These are phyloP conservation scores for Pseudonitzschia pungens DNA, from an alignment of 108 stramenopile genomes.

Conservation along the genomic window DNA sequence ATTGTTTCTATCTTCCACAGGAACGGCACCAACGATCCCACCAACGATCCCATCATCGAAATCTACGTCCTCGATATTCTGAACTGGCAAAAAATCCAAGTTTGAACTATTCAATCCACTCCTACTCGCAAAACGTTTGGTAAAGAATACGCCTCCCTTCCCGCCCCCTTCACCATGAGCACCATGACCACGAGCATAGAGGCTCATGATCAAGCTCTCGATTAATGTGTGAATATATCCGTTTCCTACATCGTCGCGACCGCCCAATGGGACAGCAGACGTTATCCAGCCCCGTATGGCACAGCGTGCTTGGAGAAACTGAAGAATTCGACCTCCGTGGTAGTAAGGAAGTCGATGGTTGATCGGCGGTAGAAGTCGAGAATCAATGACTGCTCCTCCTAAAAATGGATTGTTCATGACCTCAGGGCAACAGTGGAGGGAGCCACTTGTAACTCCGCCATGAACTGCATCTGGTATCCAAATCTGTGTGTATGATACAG, in stretches of 20 bases:
- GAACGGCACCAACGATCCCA: slow-evolving; percentile 58
- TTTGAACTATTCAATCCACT: slow-evolving; percentile 82
- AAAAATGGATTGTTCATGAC: slow-evolving; percentile 77
- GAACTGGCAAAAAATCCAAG: slow-evolving; percentile 80
- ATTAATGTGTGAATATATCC: slow-evolving; percentile 73
- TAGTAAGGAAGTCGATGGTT: slow-evolving; percentile 74
- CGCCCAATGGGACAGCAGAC: slow-evolving; percentile 71
- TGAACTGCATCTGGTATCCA: slow-evolving; percentile 86
- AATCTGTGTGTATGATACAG: slow-evolving; percentile 79
- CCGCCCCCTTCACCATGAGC: slow-evolving; percentile 82
- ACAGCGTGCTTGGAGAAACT: slow-evolving; percentile 80
- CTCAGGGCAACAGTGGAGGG: slow-evolving; percentile 73
- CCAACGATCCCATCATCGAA: slow-evolving; percentile 58
- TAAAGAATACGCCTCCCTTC: slow-evolving; percentile 64
- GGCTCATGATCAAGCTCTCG: slow-evolving; percentile 78
- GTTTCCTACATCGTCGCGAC: slow-evolving; percentile 78
- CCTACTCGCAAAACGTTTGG: slow-evolving; percentile 67
- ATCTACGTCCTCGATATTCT: slow-evolving; percentile 73
- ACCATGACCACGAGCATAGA: slow-evolving; percentile 86
- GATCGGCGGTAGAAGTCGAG: slow-evolving; percentile 68
- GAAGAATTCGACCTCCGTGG: slow-evolving; percentile 67
- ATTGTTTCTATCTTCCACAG: slow-evolving; percentile 80
- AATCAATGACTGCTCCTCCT: slow-evolving; percentile 84
- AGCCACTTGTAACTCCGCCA: slow-evolving; percentile 72
- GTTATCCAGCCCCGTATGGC: slow-evolving; percentile 81